These are phyloP conservation scores for Hypoxylon rubiginosum DNA, from an alignment of 2,329 filamentous ascomycete genomes.

Conservation along the genomic window DNA sequence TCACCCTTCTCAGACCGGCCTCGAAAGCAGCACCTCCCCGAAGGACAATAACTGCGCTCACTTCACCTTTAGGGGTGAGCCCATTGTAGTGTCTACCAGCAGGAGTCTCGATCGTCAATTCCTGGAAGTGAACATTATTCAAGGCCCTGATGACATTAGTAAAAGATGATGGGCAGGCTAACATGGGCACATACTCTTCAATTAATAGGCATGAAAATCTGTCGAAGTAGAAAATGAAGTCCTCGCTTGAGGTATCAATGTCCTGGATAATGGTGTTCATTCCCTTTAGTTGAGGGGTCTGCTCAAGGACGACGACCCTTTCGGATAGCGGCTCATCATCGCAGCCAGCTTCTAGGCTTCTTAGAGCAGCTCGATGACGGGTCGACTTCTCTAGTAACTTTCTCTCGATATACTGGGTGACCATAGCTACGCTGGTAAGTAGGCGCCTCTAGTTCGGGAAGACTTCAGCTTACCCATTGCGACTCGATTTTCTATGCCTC, in stretches of 20 bases:
- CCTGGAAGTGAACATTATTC: conserved; percentile 80
- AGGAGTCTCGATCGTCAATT: conserved; percentile 76
- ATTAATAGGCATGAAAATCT: conserved; percentile 86
- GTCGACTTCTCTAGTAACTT: conserved; percentile 89
- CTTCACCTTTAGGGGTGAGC: conserved; percentile 76
- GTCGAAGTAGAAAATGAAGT: conserved; percentile 99
- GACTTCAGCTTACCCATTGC: conserved; percentile 75
- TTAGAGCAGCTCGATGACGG: conserved; percentile 83
- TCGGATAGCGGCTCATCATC: conserved; percentile 79
- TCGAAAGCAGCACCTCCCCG: conserved; percentile 92
- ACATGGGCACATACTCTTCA: conserved; percentile 70
- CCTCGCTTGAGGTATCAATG: conserved; percentile 81
- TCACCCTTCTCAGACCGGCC: conserved; percentile 86
- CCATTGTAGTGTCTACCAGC: conserved; percentile 78
- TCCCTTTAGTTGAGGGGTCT: conserved; percentile 83
- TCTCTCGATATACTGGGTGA: conserved; percentile 91
- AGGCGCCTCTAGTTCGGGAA: background rate
- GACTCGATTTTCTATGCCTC: conserved; percentile 93
- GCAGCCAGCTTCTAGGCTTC: conserved; percentile 78
- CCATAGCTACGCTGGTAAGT: conserved; percentile 74
- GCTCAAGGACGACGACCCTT: conserved; percentile 79
- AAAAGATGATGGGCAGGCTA: background rate
- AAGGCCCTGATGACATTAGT: conserved; percentile 69
- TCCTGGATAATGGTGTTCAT: conserved; percentile 94
- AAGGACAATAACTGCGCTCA: conserved; percentile 89